phyloP scores from a whole-genome alignment of 768 basidiomycete genomes.

The Termitomyces sp. region DNA sequence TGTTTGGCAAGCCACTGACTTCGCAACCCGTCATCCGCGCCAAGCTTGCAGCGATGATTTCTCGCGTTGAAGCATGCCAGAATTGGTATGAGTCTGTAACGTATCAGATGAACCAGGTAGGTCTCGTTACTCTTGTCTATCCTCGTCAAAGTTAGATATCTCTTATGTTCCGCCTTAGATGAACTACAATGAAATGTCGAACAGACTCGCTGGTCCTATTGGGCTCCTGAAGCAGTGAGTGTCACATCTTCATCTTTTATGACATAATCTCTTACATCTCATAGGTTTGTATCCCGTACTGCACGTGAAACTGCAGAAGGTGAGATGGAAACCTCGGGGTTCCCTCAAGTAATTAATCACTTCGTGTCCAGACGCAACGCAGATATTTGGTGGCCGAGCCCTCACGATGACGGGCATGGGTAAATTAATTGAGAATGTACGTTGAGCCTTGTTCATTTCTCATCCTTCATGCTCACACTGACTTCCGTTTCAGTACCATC shows the following conservation, averaged over 20 bases:
- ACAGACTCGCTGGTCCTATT: conserved; percentile 84
- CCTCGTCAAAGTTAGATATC: not conserved
- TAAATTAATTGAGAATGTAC: conserved; percentile 74
- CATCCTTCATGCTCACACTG: not conserved
- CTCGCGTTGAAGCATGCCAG: conserved; percentile 81
- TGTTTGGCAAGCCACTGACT: conserved; percentile 85
- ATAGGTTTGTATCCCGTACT: conserved; percentile 63
- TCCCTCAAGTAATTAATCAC: conserved; percentile 32
- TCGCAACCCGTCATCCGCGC: conserved; percentile 84
- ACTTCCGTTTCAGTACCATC: conserved; percentile 58
- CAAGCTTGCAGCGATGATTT: conserved; percentile 88
- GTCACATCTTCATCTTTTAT: not conserved
- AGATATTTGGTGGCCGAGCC: conserved; percentile 87
- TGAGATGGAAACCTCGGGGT: conserved; percentile 16
- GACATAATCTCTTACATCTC: not conserved
- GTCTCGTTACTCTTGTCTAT: conserved; percentile 8
- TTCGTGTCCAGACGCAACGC: conserved; percentile 60
- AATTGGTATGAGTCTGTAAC: conserved; percentile 90
- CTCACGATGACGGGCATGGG: conserved; percentile 89
- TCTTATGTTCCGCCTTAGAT: conserved; percentile 45
- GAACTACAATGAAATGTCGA: conserved; percentile 81
- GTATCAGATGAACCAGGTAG: conserved; percentile 87
- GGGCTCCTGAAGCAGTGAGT: conserved; percentile 85
- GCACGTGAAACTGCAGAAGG: conserved; percentile 73
- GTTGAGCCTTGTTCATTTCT: conserved; percentile 19